A percentile compares a stretch with the other conserved stretches of the same genome.
These are phyloP conservation scores for Ogataea hybrid DNA, from an alignment of 1,139 yeast species.

Conservation along the genomic window DNA sequence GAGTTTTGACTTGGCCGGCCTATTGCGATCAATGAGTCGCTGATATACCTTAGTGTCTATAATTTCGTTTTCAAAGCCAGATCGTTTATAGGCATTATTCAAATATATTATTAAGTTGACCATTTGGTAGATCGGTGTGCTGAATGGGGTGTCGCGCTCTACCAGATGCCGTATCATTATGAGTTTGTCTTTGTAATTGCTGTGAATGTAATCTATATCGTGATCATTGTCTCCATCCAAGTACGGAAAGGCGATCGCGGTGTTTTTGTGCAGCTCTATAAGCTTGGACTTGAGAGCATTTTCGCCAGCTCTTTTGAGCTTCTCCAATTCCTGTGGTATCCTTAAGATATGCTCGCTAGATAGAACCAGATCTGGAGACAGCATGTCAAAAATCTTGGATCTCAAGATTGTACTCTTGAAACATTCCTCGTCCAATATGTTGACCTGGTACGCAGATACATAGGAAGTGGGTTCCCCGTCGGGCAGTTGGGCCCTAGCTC, in stretches of 20 bases:
- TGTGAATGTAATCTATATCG: constrained; percentile 13
- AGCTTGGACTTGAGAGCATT: constrained; percentile 1
- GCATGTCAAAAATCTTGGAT: constrained; percentile 1
- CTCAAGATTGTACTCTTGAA: constrained; percentile 4
- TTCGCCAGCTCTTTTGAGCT: neutral
- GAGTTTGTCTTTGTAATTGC: constrained; percentile 15
- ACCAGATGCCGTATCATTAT: constrained; percentile 11
- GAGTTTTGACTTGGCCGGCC: neutral
- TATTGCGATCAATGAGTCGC: constrained; percentile 3
- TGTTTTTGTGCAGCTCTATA: neutral
- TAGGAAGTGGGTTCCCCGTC: neutral
- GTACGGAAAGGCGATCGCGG: constrained; percentile 14
- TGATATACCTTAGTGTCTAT: constrained; percentile 7
- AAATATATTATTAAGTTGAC: constrained; percentile 10
- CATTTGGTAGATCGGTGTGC: constrained; percentile 7
- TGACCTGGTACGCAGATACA: constrained; percentile 11
- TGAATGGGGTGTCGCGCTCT: constrained; percentile 1
- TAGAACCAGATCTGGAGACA: constrained; percentile 13
- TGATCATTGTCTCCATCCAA: constrained; percentile 11
- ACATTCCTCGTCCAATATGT: constrained; percentile 8
- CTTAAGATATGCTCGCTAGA: neutral
- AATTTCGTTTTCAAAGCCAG: neutral
- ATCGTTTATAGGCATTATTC: constrained; percentile 5
- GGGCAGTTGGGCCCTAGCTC: neutral
- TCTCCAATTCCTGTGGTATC: constrained; percentile 2